A percentile compares a stretch with the other conserved stretches of the same genome.
Conservation (phyloP, 768 basidiomycete genomes). For the Butyriboletus loyo region DNA sequence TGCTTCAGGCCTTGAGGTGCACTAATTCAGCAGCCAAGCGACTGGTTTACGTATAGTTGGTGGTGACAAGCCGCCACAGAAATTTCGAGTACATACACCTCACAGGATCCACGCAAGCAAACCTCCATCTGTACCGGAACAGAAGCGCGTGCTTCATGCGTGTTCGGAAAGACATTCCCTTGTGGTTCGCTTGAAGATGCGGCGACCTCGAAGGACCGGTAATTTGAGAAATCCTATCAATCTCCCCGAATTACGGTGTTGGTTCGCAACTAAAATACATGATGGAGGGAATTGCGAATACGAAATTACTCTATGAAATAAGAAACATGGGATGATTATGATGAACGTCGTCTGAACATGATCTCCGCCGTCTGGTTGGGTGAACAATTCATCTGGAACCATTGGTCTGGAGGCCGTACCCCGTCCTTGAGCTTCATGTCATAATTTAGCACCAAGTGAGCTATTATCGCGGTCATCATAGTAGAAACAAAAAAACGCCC, state of each 20-base stretch:
- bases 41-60: conserved; percentile 1
- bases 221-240: conserved; percentile 17
- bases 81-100: neutral
- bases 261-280: conserved; percentile 3
- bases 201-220: neutral
- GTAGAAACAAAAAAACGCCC: conserved; percentile 43
- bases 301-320: conserved; percentile 8
- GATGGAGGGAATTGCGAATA: conserved; percentile 6
- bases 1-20: neutral
- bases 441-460: conserved; percentile 39
- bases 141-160: neutral
- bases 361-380: conserved; percentile 37
- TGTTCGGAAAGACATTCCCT: neutral
- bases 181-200: neutral
- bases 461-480: conserved; percentile 40
- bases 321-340: conserved; percentile 8
- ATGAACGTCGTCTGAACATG: conserved; percentile 34
- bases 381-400: conserved; percentile 34
- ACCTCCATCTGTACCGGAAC: neutral
- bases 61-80: conserved; percentile 1
- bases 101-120: conserved; percentile 1
- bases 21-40: conserved; percentile 2
- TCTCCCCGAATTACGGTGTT: conserved; percentile 11
- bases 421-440: conserved; percentile 38
- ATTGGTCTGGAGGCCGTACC: conserved; percentile 33